phyloP scores from a whole-genome alignment of 805 yeast genomes.

The Blastobotrys peoriensis region DNA sequence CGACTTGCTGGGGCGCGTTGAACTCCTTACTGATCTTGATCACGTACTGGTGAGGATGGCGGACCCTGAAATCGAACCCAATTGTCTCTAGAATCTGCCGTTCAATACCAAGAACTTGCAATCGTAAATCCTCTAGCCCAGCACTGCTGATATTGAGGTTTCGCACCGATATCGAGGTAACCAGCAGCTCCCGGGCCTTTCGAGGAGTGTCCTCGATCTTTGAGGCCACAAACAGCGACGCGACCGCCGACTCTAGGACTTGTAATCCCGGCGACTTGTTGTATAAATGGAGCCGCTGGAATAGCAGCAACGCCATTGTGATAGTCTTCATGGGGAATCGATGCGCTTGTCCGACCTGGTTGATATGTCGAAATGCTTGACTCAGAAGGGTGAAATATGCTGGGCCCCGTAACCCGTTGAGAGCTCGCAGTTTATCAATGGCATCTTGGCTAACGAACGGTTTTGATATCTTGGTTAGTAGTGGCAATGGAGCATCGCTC shows the following conservation, averaged over 20 bases:
- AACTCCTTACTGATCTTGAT: constrained; percentile 53
- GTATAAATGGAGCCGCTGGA: constrained; percentile 64
- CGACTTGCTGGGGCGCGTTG: constrained; percentile 22
- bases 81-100: constrained; percentile 68
- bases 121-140: constrained; percentile 50
- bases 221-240: constrained; percentile 63
- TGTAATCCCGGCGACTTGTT: constrained; percentile 30
- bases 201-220: constrained; percentile 83
- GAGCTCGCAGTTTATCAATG: background rate
- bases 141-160: constrained; percentile 16
- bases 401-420: background rate
- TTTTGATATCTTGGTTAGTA: background rate
- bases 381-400: background rate
- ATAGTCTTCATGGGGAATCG: constrained; percentile 55
- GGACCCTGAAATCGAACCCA: constrained; percentile 72
- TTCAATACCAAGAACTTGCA: constrained; percentile 54
- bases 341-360: constrained; percentile 4
- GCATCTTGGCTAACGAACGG: background rate
- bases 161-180: constrained; percentile 27
- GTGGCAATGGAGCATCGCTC: background rate
- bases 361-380: background rate
- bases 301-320: constrained; percentile 64
- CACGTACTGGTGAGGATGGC: constrained; percentile 59
- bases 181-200: constrained; percentile 56
- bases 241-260: constrained; percentile 49